Conservation (phyloP, 2,329 filamentous ascomycete species). For the Coniochaeta sp. region DNA sequence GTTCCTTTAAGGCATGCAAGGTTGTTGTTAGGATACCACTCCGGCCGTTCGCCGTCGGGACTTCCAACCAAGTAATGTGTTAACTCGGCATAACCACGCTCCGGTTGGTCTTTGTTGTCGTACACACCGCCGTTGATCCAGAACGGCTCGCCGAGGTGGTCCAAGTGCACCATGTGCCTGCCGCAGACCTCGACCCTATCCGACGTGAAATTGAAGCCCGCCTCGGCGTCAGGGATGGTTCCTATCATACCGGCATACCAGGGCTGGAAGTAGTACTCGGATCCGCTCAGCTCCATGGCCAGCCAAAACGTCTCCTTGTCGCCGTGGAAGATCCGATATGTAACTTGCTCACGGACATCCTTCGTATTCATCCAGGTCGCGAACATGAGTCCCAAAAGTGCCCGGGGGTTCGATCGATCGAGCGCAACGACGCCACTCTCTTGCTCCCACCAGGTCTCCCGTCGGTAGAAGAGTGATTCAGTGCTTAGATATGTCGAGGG, state of each 20-base stretch:
- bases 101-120: background rate
- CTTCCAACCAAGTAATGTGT: background rate
- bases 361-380: background rate
- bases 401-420: background rate
- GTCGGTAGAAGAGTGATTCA: background rate
- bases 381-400: background rate
- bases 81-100: background rate
- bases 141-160: background rate
- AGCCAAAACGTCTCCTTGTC: constrained; percentile 1
- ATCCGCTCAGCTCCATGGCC: background rate
- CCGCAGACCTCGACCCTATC: background rate
- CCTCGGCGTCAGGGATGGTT: background rate
- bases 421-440: background rate
- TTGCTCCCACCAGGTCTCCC: background rate
- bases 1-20: background rate
- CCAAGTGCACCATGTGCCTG: background rate
- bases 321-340: background rate
- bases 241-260: background rate
- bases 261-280: background rate
- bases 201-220: background rate
- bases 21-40: background rate
- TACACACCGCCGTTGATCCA: background rate
- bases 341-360: background rate
- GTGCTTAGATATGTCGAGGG: background rate
- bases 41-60: background rate